phyloP scores from a whole-genome alignment of 1,284 basidiomycete genomes.

The Malassezia yamatoensis region DNA sequence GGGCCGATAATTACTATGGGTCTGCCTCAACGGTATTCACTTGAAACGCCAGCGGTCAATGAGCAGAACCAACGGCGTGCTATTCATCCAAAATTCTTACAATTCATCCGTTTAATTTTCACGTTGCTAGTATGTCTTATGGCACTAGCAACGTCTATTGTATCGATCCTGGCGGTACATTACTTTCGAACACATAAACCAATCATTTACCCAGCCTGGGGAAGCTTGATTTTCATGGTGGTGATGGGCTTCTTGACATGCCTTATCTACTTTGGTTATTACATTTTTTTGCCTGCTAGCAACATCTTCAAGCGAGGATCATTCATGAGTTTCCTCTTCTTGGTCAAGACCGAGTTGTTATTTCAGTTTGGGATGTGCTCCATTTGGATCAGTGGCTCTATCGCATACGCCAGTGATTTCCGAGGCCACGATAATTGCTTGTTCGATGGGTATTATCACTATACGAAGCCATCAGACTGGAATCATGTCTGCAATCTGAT shows the following conservation, averaged over 20 bases:
- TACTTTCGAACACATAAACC: conserved; percentile 48
- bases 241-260: conserved; percentile 46
- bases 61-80: conserved; percentile 22
- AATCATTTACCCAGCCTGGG: conserved; percentile 48
- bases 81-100: conserved; percentile 37
- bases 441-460: conserved; percentile 49
- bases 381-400: conserved; percentile 48
- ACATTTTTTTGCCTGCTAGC: conserved; percentile 44
- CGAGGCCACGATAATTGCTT: conserved; percentile 47
- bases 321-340: conserved; percentile 42
- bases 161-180: conserved; percentile 39
- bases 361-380: conserved; percentile 45
- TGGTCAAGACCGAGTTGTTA: conserved; percentile 46
- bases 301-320: conserved; percentile 45
- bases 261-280: conserved; percentile 48
- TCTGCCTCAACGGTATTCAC: conserved; percentile 33
- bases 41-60: conserved; percentile 26
- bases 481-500: conserved; percentile 46
- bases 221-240: conserved; percentile 48
- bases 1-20: conserved; percentile 22
- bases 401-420: conserved; percentile 47
- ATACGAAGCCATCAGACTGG: conserved; percentile 47
- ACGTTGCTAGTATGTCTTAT: conserved; percentile 39
- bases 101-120: conserved; percentile 38
- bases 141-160: conserved; percentile 37